Conservation (phyloP, 805 yeast genomes). For the Saccharomycodes ludwigii region DNA sequence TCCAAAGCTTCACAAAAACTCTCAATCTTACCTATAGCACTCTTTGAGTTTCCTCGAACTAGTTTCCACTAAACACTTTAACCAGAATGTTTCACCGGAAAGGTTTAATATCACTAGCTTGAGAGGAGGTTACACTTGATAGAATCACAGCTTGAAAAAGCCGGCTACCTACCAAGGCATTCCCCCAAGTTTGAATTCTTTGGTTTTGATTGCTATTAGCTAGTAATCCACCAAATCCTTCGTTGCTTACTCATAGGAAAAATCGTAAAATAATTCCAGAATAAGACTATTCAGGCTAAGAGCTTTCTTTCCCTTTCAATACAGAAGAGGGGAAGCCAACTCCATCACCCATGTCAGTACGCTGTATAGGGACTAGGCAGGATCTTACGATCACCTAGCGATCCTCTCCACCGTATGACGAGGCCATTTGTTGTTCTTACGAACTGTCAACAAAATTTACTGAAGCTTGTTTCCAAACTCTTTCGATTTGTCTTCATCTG, state of each 20-base stretch:
- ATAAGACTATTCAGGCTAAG: slow-evolving; percentile 23
- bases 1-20: slow-evolving; percentile 6
- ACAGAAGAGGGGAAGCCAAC: not conserved
- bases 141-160: slow-evolving; percentile 13
- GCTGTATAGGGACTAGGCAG: slow-evolving; percentile 21
- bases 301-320: slow-evolving; percentile 1
- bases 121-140: slow-evolving; percentile 22
- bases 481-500: slow-evolving; percentile 19
- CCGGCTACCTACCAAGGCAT: slow-evolving; percentile 20
- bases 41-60: slow-evolving; percentile 20
- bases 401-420: slow-evolving; percentile 23
- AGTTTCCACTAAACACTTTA: slow-evolving; percentile 21
- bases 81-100: slow-evolving; percentile 16
- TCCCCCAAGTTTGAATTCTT: slow-evolving; percentile 19
- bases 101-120: slow-evolving; percentile 19
- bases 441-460: slow-evolving; percentile 14
- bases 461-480: slow-evolving; percentile 20
- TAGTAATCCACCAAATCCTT: slow-evolving; percentile 25
- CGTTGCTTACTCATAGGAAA: slow-evolving; percentile 21
- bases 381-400: slow-evolving; percentile 22
- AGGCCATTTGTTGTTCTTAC: slow-evolving; percentile 20
- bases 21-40: slow-evolving; percentile 18
- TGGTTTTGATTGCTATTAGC: slow-evolving; percentile 19
- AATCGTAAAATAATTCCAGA: slow-evolving; percentile 21
- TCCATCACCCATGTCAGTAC: slow-evolving; percentile 18